Evolutionary conservation across 2,329 filamentous ascomycete genomes (phyloP), one percentile per base, ranked within the genome.

Genomic region (Aspergillus terreus): DNA sequence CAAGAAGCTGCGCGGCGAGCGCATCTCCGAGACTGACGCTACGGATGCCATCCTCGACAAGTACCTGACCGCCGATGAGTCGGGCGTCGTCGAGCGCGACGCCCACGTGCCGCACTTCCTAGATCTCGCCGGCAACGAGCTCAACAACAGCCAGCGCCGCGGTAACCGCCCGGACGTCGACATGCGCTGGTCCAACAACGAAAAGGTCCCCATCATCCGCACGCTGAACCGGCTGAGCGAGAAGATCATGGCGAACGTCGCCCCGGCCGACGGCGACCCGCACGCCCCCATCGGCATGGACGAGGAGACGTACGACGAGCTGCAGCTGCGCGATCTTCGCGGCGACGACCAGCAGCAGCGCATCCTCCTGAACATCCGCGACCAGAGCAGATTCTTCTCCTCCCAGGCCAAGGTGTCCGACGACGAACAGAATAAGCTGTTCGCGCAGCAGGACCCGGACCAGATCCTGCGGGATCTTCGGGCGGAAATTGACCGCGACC

Each of bases 71-170:
- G 80, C 81, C 35, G 87, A 90, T 55, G 87, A 90, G 59, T 72
- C 78, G 44, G 71, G 73, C 23, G 76, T 75, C 12, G 66, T 73
- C 0, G 69, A 68, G 36, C 71, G 74, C 6, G 40, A 85, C 3
- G 76, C 85, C 32, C 82, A 86, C 50, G 84, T 99, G 17, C 92
- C 94, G 1, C 85, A 92, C 62, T 92, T 95, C 58, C 92, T 99
- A 60, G 88, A 99, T 67, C 73, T 99, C 23, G 90, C 92, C 66
- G 94, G 87, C 27, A 99, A 99, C 65, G 94, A 97, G 72, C 89
- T 94, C 69, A 92, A 99, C 63, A 86, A 95, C 69, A 95, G 91
- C 60, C 89, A 92, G 48, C 83, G 86, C 63, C 86, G 81, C 62
- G 94, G 94, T 46, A 97, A 99, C 68, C 81, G 87, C 47, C 90